Evolutionary conservation across 371 early-diverging fungal species (phyloP), one percentile per base, ranked within the genome.

Genomic region (Amoeboaphelidium protococcarum): DNA sequence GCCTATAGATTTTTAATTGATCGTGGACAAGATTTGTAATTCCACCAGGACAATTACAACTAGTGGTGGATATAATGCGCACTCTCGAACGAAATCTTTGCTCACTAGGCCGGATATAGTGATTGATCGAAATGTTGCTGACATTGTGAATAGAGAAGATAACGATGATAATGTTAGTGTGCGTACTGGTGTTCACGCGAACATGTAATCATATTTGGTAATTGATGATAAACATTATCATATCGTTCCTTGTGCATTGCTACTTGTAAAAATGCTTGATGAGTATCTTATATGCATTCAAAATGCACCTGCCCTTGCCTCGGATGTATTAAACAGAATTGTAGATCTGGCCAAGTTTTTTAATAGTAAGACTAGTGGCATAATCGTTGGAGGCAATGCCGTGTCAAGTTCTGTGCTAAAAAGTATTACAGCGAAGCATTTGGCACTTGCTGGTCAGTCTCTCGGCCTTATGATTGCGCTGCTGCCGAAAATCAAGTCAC

Each of bases 1-100:
- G 6, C 86, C 91, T 0, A 61, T 74, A 26, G 89, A 90, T 47
- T 90, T 85, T 47, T 92, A 92, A 56, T 58, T 65, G 20, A 78
- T 86, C 43, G 75, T 77, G 10, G 73, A 83, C 42, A 63, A 67
- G 42, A 66, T 88, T n/a, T 65, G 77, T 23, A 65, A 68, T 2
- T 64, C 68, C 2, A 60, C 55, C 3, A 46, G 47, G 10, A 46
- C 51, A 42, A 54, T 23, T 23, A 13, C 42, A 42, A 6, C 21
- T 23, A 0, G 42, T 23, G 23, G 21, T 13, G 23, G 37, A 20
- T 43, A 45, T 20, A 19, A 27, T 37, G n/a, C n/a, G n/a, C n/a
- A n/a, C n/a, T n/a, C n/a, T 37, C 13, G 53, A 40, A 24, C 21
- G 23, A n/a, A 26, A 26, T 21, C 21, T 37, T 16, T 24, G 25